Conservation (phyloP, 2,329 filamentous ascomycete species). For the Peltaster fructicola region DNA sequence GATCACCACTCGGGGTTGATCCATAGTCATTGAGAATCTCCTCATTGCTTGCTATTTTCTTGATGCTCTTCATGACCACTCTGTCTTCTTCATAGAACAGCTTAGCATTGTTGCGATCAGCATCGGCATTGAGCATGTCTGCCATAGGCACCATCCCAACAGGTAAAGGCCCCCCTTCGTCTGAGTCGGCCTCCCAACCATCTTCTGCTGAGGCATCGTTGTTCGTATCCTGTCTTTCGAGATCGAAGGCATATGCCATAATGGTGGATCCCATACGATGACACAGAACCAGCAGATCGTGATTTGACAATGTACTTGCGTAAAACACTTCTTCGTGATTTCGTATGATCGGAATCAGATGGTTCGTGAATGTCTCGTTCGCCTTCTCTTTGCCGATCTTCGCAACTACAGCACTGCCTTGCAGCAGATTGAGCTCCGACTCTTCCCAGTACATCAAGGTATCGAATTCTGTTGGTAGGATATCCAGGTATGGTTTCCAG, state of each 20-base stretch:
- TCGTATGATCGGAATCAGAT: constrained; percentile 36
- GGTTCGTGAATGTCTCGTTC: constrained; percentile 47
- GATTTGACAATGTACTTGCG: constrained; percentile 24
- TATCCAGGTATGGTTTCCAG: constrained; percentile 63
- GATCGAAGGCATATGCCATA: constrained; percentile 85
- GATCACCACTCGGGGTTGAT: constrained; percentile 62
- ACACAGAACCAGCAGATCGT: constrained; percentile 37
- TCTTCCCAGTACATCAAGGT: constrained; percentile 81
- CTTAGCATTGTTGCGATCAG: constrained; percentile 58
- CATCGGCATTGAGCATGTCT: constrained; percentile 78
- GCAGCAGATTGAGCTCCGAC: constrained; percentile 51
- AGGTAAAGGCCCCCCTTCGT: constrained; percentile 27
- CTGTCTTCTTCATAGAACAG: constrained; percentile 41
- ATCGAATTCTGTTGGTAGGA: constrained; percentile 57
- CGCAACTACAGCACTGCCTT: constrained; percentile 56
- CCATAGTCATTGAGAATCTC: constrained; percentile 86
- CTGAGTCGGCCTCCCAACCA: constrained; percentile 24
- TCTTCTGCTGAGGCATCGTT: constrained; percentile 33
- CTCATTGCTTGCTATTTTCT: constrained; percentile 49
- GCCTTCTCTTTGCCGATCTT: constrained; percentile 63
- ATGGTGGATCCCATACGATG: constrained; percentile 76
- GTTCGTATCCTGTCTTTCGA: constrained; percentile 30
- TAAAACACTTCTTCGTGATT: constrained; percentile 22
- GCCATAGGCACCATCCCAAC: constrained; percentile 87
- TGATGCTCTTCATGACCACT: constrained; percentile 55